phyloP scores from a whole-genome alignment of 371 early-diverging fungal species.

The Entomophthora muscae region DNA sequence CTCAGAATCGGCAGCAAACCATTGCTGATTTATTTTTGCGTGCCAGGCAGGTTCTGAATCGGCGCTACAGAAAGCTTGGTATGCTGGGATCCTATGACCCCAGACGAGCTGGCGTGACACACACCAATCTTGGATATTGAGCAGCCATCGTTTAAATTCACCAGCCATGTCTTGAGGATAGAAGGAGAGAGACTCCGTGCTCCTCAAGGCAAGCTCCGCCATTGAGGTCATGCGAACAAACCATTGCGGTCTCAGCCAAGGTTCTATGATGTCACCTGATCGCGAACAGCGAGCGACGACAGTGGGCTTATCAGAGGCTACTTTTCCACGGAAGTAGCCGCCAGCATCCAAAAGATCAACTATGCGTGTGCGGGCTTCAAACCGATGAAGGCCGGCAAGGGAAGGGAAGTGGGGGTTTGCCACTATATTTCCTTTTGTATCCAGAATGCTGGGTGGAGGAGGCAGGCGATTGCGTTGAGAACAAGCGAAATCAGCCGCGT shows the following conservation, averaged over 20 bases:
- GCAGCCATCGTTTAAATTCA: conserved; percentile 94
- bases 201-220: conserved; percentile 49
- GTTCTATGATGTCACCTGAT: conserved; percentile 95
- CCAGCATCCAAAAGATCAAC: conserved; percentile 34
- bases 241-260: conserved; percentile 96
- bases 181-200: conserved; percentile 55
- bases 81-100: conserved; percentile 99
- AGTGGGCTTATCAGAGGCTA: conserved; percentile 59
- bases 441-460: not conserved
- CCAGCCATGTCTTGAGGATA: conserved; percentile 61
- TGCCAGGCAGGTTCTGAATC: not conserved
- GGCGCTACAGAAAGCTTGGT: conserved; percentile 27
- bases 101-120: conserved; percentile 98
- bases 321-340: conserved; percentile 49
- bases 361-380: conserved; percentile 62
- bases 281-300: conserved; percentile 80
- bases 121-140: conserved; percentile 96
- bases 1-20: conserved; percentile 29
- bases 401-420: not conserved
- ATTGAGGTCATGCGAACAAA: conserved; percentile 46
- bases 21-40: not conserved
- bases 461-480: conserved; percentile 47
- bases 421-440: not conserved
- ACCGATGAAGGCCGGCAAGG: conserved; percentile 31
- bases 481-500: conserved; percentile 89